Evolutionary conservation across 768 basidiomycete species (phyloP).

Genomic region (Tricholoma flavovirens): DNA sequence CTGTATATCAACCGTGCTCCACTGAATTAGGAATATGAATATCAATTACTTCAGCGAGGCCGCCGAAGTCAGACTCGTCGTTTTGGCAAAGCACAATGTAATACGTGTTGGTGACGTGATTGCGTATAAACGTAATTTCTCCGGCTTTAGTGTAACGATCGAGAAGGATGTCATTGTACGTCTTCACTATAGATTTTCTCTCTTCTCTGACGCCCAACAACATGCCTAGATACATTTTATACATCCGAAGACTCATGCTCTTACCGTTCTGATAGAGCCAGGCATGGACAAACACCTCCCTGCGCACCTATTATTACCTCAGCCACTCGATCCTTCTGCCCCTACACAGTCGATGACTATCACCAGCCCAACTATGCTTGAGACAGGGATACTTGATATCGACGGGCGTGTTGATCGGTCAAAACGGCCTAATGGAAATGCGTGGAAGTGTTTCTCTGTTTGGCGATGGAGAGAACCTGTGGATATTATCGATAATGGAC

Average conservation of each 20-base stretch:
- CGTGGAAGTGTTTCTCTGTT: conserved; percentile 53
- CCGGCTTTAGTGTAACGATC: conserved; percentile 29
- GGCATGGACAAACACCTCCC: conserved; percentile 34
- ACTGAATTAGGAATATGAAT: not conserved
- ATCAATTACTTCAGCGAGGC: conserved; percentile 25
- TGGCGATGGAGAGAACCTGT: conserved; percentile 42
- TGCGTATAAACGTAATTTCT: conserved; percentile 46
- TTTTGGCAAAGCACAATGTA: conserved; percentile 39
- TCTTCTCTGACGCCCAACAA: not conserved
- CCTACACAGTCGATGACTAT: conserved; percentile 32
- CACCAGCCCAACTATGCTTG: conserved; percentile 42
- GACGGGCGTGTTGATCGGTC: conserved; percentile 42
- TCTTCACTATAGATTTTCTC: not conserved
- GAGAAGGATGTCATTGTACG: conserved; percentile 54
- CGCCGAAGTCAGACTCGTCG: conserved; percentile 38
- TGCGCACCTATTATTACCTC: conserved; percentile 24
- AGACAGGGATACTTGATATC: conserved; percentile 44
- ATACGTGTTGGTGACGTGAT: conserved; percentile 50
- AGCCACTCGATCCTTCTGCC: conserved; percentile 22
- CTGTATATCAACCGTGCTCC: conserved; percentile 7
- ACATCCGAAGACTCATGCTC: conserved; percentile 32
- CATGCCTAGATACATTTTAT: conserved; percentile 39
- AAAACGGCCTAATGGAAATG: conserved; percentile 42
- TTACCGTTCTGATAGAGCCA: conserved; percentile 39
- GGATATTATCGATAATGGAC: conserved; percentile 17